Percentiles rank a stretch among this genome's conserved stretches.
Conservation (phyloP, 306 rosid genomes). For the Leucaena leucocephala region DNA sequence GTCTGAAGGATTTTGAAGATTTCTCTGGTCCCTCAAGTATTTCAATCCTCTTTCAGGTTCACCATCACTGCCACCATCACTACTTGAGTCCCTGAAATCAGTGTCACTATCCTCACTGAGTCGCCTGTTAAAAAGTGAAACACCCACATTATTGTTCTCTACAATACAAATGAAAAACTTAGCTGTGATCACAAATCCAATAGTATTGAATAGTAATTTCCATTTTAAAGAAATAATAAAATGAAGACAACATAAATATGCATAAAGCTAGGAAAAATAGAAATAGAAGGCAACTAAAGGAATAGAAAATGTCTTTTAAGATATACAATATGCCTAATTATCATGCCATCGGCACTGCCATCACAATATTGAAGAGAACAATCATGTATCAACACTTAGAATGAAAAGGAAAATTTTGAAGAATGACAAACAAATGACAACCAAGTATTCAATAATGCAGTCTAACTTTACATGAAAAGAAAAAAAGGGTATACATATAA, state of each 20-base stretch:
- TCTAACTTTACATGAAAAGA: background rate
- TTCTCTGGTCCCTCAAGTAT: conserved; percentile 42
- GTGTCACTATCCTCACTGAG: conserved; percentile 71
- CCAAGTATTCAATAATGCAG: background rate
- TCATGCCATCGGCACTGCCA: conserved; percentile 1
- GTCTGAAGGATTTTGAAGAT: conserved; percentile 33
- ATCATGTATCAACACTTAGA: background rate
- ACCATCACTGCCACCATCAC: conserved; percentile 71
- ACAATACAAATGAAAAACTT: background rate
- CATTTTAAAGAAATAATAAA: background rate
- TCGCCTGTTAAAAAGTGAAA: conserved; percentile 43
- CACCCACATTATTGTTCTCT: background rate
- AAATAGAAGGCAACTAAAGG: background rate
- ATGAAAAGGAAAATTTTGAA: background rate
- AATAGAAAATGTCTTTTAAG: background rate
- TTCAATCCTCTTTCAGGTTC: conserved; percentile 55
- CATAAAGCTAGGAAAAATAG: background rate
- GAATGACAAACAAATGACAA: conserved; percentile 19
- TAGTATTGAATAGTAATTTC: background rate
- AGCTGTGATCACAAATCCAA: background rate
- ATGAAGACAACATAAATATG: background rate
- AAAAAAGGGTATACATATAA: background rate
- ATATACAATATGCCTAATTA: background rate
- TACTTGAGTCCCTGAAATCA: conserved; percentile 72
- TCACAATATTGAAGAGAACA: background rate